Evolutionary conservation across 768 basidiomycete species (phyloP).

Genomic region (Suillus alpinus): DNA sequence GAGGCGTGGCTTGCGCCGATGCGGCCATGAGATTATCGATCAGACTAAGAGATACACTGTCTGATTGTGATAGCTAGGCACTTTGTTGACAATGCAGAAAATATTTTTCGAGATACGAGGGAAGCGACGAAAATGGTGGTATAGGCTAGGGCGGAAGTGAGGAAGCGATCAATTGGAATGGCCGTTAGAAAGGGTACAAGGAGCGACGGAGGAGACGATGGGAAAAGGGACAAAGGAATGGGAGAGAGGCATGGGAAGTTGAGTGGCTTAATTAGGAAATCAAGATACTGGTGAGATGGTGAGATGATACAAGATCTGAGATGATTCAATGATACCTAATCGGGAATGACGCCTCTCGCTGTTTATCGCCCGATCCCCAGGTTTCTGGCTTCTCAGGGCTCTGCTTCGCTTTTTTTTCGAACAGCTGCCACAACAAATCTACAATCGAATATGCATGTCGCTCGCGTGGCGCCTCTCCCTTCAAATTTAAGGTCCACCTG

Average conservation of each 20-base stretch:
- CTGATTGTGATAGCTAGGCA: neutral
- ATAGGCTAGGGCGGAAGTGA: too few species aligned
- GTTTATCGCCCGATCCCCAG: constrained; percentile 25
- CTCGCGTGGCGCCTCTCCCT: constrained; percentile 28
- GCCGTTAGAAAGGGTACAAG: constrained; percentile 9
- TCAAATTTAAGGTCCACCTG: constrained; percentile 18
- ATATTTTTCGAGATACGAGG: constrained; percentile 6
- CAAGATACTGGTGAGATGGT: neutral
- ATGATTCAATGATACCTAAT: constrained; percentile 6
- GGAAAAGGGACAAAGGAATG: constrained; percentile 15
- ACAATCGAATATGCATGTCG: constrained; percentile 12
- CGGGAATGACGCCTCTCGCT: constrained; percentile 10
- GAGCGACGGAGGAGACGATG: constrained; percentile 17
- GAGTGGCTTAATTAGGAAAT: neutral
- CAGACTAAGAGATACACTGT: neutral
- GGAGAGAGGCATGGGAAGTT: constrained; percentile 11
- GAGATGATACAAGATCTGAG: constrained; percentile 1
- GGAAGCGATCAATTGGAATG: constrained; percentile 5
- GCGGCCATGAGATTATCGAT: constrained; percentile 58
- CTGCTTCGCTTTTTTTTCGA: constrained; percentile 17
- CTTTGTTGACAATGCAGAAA: constrained; percentile 1
- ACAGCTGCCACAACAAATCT: constrained; percentile 14
- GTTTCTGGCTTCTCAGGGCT: constrained; percentile 14
- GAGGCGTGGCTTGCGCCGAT: constrained; percentile 93
- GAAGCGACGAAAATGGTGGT: too few species aligned